Percentiles rank a stretch among this genome's conserved stretches.
Evolutionary conservation across 441 rosid species (phyloP).

Genomic region (Caryocar brasiliense): DNA sequence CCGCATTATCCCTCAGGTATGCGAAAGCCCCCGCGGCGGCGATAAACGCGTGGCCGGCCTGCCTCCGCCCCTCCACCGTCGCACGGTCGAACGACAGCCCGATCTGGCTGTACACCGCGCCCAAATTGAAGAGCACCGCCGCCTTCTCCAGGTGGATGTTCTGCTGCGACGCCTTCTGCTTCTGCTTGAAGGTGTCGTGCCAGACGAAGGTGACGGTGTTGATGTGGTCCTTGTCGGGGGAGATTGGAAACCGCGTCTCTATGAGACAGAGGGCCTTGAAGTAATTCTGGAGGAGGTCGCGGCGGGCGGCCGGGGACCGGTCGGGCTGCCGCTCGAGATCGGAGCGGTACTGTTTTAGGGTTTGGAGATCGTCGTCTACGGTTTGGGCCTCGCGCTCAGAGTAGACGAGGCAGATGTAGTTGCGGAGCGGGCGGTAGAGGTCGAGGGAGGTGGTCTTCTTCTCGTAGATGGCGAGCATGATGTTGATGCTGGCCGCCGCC

Average conservation of each 20-base stretch:
- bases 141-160: constrained; percentile 89
- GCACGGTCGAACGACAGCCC: constrained; percentile 68
- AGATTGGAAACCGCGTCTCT: constrained; percentile 92
- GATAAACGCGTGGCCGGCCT: constrained; percentile 81
- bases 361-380: constrained; percentile 82
- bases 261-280: constrained; percentile 69
- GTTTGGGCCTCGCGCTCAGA: constrained; percentile 92
- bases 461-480: constrained; percentile 90
- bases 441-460: constrained; percentile 69
- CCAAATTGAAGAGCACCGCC: constrained; percentile 73
- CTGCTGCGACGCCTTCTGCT: constrained; percentile 75
- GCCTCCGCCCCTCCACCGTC: constrained; percentile 74
- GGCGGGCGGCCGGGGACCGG: constrained; percentile 60
- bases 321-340: constrained; percentile 69
- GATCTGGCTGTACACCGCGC: constrained; percentile 76
- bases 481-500: constrained; percentile 49
- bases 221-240: constrained; percentile 72
- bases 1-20: constrained; percentile 57
- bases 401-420: constrained; percentile 60
- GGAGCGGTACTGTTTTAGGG: constrained; percentile 63
- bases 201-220: constrained; percentile 69
- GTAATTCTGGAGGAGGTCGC: constrained; percentile 67
- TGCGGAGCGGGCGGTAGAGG: constrained; percentile 88
- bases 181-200: constrained; percentile 86
- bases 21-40: constrained; percentile 80